A percentile compares a stretch with the other conserved stretches of the same genome.
These are phyloP conservation scores for Apiospora phragmitis DNA, from an alignment of 2,329 filamentous ascomycete species.

Conservation along the genomic window DNA sequence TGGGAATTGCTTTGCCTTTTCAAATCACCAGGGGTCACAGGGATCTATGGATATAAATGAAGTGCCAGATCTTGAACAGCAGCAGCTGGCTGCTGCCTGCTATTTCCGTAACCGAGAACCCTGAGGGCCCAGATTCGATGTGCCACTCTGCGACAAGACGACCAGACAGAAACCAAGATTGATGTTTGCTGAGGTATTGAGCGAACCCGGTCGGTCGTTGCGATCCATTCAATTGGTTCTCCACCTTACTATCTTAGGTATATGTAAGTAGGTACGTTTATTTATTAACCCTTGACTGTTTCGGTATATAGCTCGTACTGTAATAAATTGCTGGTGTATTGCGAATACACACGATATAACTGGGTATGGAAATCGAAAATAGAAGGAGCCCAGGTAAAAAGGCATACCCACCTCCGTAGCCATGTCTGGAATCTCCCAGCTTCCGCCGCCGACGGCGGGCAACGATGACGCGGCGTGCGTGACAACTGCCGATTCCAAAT, in stretches of 20 bases:
- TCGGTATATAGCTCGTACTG: too few relatives aligned
- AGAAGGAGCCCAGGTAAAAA: too few relatives aligned
- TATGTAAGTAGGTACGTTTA: background rate
- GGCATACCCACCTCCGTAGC: background rate
- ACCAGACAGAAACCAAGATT: background rate
- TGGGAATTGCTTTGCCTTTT: background rate
- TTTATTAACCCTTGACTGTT: background rate
- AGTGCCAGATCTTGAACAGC: background rate
- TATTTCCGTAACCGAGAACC: background rate
- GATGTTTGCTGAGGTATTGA: background rate
- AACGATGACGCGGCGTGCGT: background rate
- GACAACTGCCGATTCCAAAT: constrained; percentile 1
- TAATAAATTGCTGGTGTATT: too few relatives aligned
- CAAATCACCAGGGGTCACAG: background rate
- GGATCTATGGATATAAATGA: too few relatives aligned
- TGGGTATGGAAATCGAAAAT: too few relatives aligned
- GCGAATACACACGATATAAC: too few relatives aligned
- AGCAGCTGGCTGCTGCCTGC: background rate
- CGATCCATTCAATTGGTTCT: background rate
- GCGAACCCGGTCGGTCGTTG: background rate
- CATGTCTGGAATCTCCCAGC: background rate
- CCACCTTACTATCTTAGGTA: background rate
- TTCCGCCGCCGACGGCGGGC: background rate
- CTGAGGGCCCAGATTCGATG: background rate
- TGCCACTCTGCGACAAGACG: background rate